Percentiles rank a stretch among this genome's conserved stretches.
Conservation (phyloP, 2,329 filamentous ascomycete genomes). For the Dothideomycetes sp. region DNA sequence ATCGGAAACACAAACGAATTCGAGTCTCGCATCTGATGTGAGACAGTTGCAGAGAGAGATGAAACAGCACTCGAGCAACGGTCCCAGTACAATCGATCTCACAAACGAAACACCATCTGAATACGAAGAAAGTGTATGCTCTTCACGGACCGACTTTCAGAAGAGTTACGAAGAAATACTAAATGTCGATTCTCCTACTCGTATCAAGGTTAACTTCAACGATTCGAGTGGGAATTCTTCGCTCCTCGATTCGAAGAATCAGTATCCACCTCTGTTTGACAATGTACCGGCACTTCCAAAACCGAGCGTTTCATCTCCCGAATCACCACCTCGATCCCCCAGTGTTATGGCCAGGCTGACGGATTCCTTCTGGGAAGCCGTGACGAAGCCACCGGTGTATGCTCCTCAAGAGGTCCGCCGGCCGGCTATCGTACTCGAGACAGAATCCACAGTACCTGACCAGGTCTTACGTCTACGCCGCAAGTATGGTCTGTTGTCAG, state of each 20-base stretch:
- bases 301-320: background rate
- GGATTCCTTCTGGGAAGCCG: constrained; percentile 23
- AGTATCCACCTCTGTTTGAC: constrained; percentile 23
- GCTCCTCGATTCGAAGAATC: constrained; percentile 11
- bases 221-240: constrained; percentile 20
- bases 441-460: constrained; percentile 6
- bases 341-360: constrained; percentile 16
- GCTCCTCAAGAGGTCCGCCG: constrained; percentile 6
- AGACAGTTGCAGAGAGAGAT: constrained; percentile 23
- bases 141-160: constrained; percentile 5
- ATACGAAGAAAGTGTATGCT: constrained; percentile 4
- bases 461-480: constrained; percentile 18
- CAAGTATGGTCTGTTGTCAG: constrained; percentile 27
- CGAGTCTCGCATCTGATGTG: constrained; percentile 24
- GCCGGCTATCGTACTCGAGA: background rate
- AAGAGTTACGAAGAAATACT: constrained; percentile 28
- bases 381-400: constrained; percentile 13
- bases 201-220: constrained; percentile 28
- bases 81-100: constrained; percentile 1
- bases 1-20: constrained; percentile 5
- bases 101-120: constrained; percentile 8
- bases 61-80: constrained; percentile 6
- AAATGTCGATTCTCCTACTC: constrained; percentile 28
- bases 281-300: constrained; percentile 7
- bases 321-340: constrained; percentile 3